A percentile compares a stretch with the other conserved stretches of the same genome.
Conservation (phyloP, 768 basidiomycete species). For the Pisolithus microcarpus region DNA sequence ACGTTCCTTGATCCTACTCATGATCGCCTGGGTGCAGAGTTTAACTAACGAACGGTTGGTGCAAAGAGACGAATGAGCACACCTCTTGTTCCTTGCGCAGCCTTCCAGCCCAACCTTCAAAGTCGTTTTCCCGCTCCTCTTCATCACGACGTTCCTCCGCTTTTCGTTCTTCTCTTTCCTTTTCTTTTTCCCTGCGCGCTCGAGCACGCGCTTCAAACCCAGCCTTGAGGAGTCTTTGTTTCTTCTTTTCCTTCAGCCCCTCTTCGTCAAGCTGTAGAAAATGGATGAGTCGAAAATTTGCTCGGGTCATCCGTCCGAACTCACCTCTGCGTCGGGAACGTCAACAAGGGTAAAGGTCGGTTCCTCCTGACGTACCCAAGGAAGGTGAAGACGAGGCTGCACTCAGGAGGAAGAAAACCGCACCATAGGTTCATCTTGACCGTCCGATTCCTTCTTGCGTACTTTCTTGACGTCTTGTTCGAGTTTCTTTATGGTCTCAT, state of each 20-base stretch:
- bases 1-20: conserved; percentile 81
- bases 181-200: conserved; percentile 79
- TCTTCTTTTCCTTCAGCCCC: conserved; percentile 86
- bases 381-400: neutral
- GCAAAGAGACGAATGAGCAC: conserved; percentile 9
- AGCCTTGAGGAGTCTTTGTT: conserved; percentile 87
- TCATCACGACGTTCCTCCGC: conserved; percentile 59
- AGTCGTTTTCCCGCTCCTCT: conserved; percentile 66
- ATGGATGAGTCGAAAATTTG: neutral
- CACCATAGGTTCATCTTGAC: conserved; percentile 58
- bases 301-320: conserved; percentile 7
- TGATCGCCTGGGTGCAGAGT: conserved; percentile 48
- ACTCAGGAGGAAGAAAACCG: conserved; percentile 4
- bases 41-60: neutral
- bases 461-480: conserved; percentile 70
- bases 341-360: conserved; percentile 88
- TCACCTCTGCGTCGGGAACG: conserved; percentile 79
- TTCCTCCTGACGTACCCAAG: conserved; percentile 49
- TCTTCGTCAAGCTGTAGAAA: conserved; percentile 73
- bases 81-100: conserved; percentile 81
- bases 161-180: conserved; percentile 62
- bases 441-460: conserved; percentile 72
- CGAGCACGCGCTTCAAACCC: conserved; percentile 87
- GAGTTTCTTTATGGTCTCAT: conserved; percentile 80
- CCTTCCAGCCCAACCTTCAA: conserved; percentile 65